Conservation (phyloP, 148 eudicot species). For the Rhododendron williamsianum region DNA sequence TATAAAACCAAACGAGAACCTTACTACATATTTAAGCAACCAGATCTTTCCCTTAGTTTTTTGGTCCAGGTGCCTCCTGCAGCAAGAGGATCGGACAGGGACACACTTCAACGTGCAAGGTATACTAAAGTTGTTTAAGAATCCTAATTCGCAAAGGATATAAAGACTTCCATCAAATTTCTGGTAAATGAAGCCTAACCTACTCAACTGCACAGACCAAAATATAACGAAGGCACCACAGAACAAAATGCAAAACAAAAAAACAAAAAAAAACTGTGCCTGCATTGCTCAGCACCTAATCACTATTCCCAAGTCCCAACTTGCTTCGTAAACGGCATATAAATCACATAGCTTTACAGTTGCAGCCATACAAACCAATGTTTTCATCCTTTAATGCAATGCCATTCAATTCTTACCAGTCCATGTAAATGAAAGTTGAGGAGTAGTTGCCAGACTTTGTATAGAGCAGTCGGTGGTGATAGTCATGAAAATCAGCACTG, state of each 20-base stretch:
- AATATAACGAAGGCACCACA: background rate
- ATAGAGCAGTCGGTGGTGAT: conserved; percentile 84
- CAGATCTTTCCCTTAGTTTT: background rate
- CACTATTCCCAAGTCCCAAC: background rate
- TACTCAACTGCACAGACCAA: background rate
- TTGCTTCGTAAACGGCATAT: background rate
- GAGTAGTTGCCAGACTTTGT: conserved; percentile 95
- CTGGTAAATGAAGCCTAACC: background rate
- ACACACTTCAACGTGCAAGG: background rate
- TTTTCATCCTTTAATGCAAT: background rate
- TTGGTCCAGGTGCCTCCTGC: background rate
- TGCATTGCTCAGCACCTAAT: background rate
- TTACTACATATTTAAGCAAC: background rate
- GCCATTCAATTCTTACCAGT: conserved; percentile 43
- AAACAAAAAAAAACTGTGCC: background rate
- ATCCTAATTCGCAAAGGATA: background rate
- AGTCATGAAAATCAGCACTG: conserved; percentile 96
- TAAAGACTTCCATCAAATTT: background rate
- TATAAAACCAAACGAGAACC: background rate
- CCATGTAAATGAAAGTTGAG: conserved; percentile 94
- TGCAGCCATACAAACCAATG: background rate
- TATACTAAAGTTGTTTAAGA: background rate
- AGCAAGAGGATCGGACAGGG: background rate
- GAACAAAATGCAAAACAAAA: background rate
- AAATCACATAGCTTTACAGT: background rate